Percentiles rank a stretch among this genome's conserved stretches.
Conservation (phyloP, 2,329 filamentous ascomycete genomes). For the Teratosphaeria viscida region DNA sequence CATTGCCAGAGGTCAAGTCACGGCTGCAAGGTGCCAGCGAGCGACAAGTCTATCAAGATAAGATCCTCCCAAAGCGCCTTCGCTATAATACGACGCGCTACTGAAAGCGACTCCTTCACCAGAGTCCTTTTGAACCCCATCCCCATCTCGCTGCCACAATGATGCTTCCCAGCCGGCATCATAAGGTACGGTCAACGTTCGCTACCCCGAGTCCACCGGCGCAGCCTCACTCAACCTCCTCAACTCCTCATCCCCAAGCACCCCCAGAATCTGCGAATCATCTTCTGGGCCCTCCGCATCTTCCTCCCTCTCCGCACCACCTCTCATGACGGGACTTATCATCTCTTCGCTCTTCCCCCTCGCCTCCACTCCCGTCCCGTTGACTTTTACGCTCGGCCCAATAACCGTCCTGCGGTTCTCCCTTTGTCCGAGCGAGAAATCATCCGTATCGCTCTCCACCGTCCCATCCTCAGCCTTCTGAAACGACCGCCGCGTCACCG, state of each 20-base stretch:
- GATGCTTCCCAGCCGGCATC: background rate
- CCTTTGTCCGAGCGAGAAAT: slow-evolving; percentile 3
- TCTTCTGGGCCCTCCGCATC: slow-evolving; percentile 3
- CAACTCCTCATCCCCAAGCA: slow-evolving; percentile 5
- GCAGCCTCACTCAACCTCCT: slow-evolving; percentile 2
- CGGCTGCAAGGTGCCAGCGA: background rate
- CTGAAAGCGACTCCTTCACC: background rate
- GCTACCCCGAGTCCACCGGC: background rate
- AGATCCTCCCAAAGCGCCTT: background rate
- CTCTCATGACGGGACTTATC: background rate
- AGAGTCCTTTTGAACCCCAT: background rate
- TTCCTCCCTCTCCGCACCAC: slow-evolving; percentile 1
- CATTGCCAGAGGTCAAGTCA: background rate
- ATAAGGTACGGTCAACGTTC: background rate
- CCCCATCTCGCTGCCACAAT: background rate
- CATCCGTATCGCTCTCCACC: slow-evolving; percentile 5
- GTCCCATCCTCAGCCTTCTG: slow-evolving; percentile 1
- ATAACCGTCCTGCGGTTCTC: slow-evolving; percentile 11
- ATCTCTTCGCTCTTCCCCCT: background rate
- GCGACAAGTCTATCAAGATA: background rate
- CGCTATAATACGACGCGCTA: background rate
- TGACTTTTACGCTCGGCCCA: slow-evolving; percentile 5
- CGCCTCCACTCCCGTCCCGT: background rate
- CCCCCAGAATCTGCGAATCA: slow-evolving; percentile 3
- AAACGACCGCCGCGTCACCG: background rate